Base-by-base conservation (phyloP, 148 eudicot genomes). In the Rhododendron molle region DNA sequence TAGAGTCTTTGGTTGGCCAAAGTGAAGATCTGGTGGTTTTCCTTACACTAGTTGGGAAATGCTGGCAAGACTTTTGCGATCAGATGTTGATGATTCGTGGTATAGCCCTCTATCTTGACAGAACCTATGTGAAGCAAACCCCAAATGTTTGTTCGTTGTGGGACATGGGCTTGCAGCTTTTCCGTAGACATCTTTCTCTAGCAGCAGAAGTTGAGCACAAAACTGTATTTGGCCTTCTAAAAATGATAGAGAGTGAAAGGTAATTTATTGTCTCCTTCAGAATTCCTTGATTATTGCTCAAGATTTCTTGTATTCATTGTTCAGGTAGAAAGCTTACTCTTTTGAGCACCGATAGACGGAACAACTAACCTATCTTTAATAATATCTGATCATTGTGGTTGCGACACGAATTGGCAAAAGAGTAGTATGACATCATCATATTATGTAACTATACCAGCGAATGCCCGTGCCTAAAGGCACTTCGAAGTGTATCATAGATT, bases 91-190 rank as follows among this genome's bases (percentile, higher is more conserved):
- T 97, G 98, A 97, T 97, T 76, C 99, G 99, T 86, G 91, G 95
- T 78, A 97, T 97, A 90, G 99, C 99, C 44, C 91, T 97, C 85
- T 93, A 89, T 89, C 98, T 97, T 71, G 99, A 97, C 88, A 94
- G 99, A 89, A 97, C 97, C 9, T 97, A 95, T 87, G 99, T 94
- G 90, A 97, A 94, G 85, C 99, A 95, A 90, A 92, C 91, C 60
- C 90, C 98, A 28, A 91, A 92, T 90, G 94, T 95, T 81, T 92
- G 93, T 81, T 97, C 99, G 47, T 88, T 97, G 87, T 97, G 98
- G 98, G 99, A 95, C 90, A 97, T 97, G 99, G 99, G 99, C 78
- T 92, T 97, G 92, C 97, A 92, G 88, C 96, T 97, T 87, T 97
- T 94, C 83, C 92, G 98, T 62, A 95, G 92, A 87, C 96, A 97